Conservation (phyloP, 2,329 filamentous ascomycete species). For the Colletotrichum australisinense region DNA sequence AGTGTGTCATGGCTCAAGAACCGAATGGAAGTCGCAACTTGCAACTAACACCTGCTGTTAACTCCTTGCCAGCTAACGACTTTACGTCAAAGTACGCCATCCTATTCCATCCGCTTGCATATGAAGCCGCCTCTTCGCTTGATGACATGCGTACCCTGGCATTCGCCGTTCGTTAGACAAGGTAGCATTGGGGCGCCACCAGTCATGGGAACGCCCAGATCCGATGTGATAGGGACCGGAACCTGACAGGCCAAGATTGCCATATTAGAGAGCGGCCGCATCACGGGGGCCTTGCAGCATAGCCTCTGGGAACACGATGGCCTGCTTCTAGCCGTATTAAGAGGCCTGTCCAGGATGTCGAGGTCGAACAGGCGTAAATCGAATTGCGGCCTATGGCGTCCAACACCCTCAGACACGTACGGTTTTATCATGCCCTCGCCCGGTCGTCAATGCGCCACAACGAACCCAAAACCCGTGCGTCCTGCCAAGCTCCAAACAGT, state of each 20-base stretch:
- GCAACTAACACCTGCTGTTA: background rate
- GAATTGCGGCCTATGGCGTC: background rate
- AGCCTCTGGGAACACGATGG: background rate
- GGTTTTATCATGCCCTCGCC: slow-evolving; percentile 26
- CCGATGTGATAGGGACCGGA: slow-evolving; percentile 23
- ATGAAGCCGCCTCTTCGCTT: background rate
- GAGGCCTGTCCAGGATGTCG: background rate
- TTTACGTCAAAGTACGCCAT: slow-evolving; percentile 3
- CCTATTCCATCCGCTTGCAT: slow-evolving; percentile 2
- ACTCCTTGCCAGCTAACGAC: background rate
- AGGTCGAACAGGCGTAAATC: background rate
- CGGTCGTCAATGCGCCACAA: slow-evolving; percentile 26
- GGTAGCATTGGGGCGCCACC: slow-evolving; percentile 4
- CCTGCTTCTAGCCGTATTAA: background rate
- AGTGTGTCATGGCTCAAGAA: background rate
- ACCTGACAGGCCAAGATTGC: slow-evolving; percentile 6
- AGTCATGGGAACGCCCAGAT: slow-evolving; percentile 3
- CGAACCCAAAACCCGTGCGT: slow-evolving; percentile 29
- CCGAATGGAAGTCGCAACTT: background rate
- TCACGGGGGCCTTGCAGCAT: background rate
- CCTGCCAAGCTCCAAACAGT: slow-evolving; percentile 26
- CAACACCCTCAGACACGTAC: slow-evolving; percentile 28
- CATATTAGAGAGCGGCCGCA: background rate
- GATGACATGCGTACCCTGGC: slow-evolving; percentile 7
- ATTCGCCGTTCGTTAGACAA: slow-evolving; percentile 16